phyloP scores from a whole-genome alignment of 2,329 filamentous ascomycete species.

The Colletotrichum godetiae region DNA sequence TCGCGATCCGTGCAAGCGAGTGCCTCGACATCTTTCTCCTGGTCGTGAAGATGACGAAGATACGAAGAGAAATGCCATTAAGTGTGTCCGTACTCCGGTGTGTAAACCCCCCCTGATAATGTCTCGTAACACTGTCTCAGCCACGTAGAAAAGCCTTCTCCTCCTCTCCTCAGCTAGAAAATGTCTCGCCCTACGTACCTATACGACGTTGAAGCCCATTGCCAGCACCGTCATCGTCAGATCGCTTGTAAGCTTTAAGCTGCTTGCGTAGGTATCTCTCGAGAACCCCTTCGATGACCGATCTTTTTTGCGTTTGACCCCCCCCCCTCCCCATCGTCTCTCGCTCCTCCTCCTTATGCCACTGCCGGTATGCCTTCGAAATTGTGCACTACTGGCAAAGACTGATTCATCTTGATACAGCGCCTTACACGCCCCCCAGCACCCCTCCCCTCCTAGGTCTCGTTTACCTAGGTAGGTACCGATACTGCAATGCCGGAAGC shows the following conservation, averaged over 20 bases:
- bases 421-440: background rate
- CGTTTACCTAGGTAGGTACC: too few species aligned
- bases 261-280: background rate
- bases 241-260: background rate
- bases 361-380: background rate
- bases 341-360: too few species aligned
- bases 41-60: background rate
- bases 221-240: background rate
- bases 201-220: background rate
- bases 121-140: background rate
- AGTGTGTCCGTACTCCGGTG: background rate
- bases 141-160: background rate
- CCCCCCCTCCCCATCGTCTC: too few species aligned
- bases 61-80: background rate
- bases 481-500: too few species aligned
- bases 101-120: background rate
- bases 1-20: background rate
- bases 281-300: background rate
- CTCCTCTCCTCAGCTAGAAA: background rate
- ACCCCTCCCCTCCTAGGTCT: too few species aligned
- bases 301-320: background rate
- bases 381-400: background rate
- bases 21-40: background rate
- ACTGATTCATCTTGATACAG: too few species aligned
- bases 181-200: background rate